These are phyloP conservation scores for baker's yeast (Saccharomyces cerevisiae) DNA, from an alignment of 805 yeast species.

Conservation along the genomic window DNA sequence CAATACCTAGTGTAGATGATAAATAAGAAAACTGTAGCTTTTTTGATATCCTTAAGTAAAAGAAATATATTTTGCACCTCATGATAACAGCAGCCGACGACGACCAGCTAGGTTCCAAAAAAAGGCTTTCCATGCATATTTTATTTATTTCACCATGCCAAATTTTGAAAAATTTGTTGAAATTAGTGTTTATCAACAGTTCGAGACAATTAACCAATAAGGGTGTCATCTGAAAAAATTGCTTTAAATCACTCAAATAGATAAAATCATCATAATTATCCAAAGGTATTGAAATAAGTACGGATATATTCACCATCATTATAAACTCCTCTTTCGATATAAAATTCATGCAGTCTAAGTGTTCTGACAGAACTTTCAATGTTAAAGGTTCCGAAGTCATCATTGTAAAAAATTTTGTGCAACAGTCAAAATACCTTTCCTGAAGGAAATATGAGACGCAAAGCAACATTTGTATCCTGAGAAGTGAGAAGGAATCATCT, in stretches of 20 bases:
- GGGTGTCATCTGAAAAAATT: constrained; percentile 10
- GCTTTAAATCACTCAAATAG: constrained; percentile 12
- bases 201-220: constrained; percentile 11
- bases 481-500: constrained; percentile 10
- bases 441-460: constrained; percentile 14
- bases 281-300: constrained; percentile 21
- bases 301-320: constrained; percentile 18
- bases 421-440: constrained; percentile 19
- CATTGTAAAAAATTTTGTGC: constrained; percentile 13
- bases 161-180: constrained; percentile 16
- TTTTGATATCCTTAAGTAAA: constrained; percentile 23
- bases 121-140: constrained; percentile 11
- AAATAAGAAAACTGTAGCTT: constrained; percentile 19
- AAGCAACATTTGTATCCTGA: constrained; percentile 11
- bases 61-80: constrained; percentile 24
- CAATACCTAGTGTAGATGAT: constrained; percentile 17
- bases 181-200: constrained; percentile 17
- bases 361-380: constrained; percentile 1
- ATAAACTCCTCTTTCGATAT: constrained; percentile 17
- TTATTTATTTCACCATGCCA: constrained; percentile 18
- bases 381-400: constrained; percentile 1
- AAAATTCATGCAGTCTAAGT: background rate
- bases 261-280: constrained; percentile 23
- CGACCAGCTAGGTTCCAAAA: constrained; percentile 16
- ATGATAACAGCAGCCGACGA: constrained; percentile 11